Evolutionary conservation across 192 early-diverging fungal genomes (phyloP), one percentile per base, ranked within the genome.

Genomic region (Backusella circina): DNA sequence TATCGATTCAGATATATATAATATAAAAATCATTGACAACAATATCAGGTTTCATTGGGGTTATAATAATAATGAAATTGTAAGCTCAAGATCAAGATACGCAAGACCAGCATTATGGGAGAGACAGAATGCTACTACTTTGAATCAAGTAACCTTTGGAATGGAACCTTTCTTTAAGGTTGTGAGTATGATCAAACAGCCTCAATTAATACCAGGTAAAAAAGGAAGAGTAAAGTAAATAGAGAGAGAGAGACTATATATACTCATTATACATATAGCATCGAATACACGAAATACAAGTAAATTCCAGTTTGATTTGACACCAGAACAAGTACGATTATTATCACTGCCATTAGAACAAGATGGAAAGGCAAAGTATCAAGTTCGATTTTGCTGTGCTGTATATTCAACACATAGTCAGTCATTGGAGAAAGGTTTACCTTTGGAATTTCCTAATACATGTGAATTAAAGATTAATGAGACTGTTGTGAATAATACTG

Each of bases 121-220:
- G n/a, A 7, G 26, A 61, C 54, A 61, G 26, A 61, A 23, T 61
- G 54, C 74, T 88, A 86, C 67, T 93, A 91, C 61, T 91, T 86
- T 23, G 86, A 80, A 44, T 91, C 92, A 3, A 89, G 85, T 30
- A 92, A 78, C n/a, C 86, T 80, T 66, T 89, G 86, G 76, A 84
- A 51, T 65, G 39, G 69, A 30, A 6, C 32, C 39, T 16, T 64
- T 71, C 32, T 61, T 61, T 26, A 61, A 61, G 12, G 9, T 12
- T 4, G 54, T 61, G 21, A n/a, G 9, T 28, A 61, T 3, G 1
- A 28, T 61, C 26, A 28, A 28, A 12, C 23, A 28, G 0, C 54
- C 54, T 61, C 21, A 61, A 12, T 9, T 61, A 2, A 28, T 61
- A 61, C 54, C 54, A 61, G 54, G 54, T 61, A 61, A 61, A 61